Base-by-base conservation (phyloP, 2,329 filamentous ascomycete genomes). In the Exophiala dermatitidis region DNA sequence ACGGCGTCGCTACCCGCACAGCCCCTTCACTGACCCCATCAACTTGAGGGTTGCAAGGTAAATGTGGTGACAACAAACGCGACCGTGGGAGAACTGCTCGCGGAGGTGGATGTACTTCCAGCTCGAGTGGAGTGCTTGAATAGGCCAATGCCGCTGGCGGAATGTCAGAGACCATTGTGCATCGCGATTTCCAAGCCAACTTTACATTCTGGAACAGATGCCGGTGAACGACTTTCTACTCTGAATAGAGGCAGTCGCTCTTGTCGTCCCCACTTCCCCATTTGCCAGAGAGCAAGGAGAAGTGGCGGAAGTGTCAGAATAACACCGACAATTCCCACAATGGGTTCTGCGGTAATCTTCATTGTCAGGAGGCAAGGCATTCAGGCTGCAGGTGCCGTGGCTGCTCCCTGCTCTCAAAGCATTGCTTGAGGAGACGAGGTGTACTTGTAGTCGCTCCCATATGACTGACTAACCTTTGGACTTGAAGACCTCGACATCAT, bases 341-440 rank as follows among this genome's bases (percentile, higher is more conserved):
- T 19, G n/a, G 53, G 44, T 7, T 55, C 53, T 6, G 33, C 48
- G n/a, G 53, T 48, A 12, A 55, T n/a, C 31, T 46, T 29, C 53
- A 52, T 55, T 12, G 8, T 43, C 26, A 31, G 33, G 4, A 43
- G 10, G 10, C 32, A 38, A 29, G 26, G n/a, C 2, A 38, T 40
- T n/a, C 19, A 19, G 19, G 19, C 19, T 10, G 5, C 9, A 33
- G 31, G 30, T 6, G 2, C 5, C 33, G 6, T 6, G 33, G 33
- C 10, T 6, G 33, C 6, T 10, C 33, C 33, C 10, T 10, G 10
- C 5, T 6, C 33, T 6, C 33, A 6, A 34, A 10, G 10, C 33
- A 34, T 34, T 34, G 33, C 10, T 6, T 6, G 10, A 6, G 10
- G 33, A 34, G 5, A 34, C 6, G 33, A 34, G 33, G 33, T 6